phyloP scores from a whole-genome alignment of 2,329 filamentous ascomycete genomes.

The Corynespora cassiicola region DNA sequence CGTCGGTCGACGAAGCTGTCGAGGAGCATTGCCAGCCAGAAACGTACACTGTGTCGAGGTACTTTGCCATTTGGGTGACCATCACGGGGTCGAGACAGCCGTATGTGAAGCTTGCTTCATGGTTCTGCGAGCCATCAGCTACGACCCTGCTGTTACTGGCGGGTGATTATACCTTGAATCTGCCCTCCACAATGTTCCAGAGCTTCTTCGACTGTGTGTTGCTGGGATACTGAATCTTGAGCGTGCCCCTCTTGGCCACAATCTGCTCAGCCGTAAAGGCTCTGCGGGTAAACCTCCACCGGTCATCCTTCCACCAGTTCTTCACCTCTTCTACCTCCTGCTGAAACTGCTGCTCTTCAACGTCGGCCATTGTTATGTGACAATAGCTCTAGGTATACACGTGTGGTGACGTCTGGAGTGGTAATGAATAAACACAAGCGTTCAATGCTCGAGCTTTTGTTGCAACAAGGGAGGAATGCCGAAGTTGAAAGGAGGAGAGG shows the following conservation, averaged over 20 bases:
- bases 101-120: conserved; percentile 91
- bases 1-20: conserved; percentile 91
- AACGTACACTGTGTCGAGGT: conserved; percentile 97
- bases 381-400: not conserved
- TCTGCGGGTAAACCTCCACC: conserved; percentile 92
- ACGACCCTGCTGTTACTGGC: not conserved
- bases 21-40: conserved; percentile 99
- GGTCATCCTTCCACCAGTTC: conserved; percentile 90
- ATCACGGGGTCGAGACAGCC: conserved; percentile 97
- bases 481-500: not conserved
- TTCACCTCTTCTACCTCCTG: conserved; percentile 88
- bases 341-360: conserved; percentile 76
- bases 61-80: conserved; percentile 99
- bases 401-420: not conserved
- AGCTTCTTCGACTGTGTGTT: conserved; percentile 92
- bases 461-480: conserved; percentile 1
- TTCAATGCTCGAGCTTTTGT: not conserved
- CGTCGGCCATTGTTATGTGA: conserved; percentile 52
- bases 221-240: conserved; percentile 91
- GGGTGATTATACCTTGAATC: conserved; percentile 72
- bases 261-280: conserved; percentile 97
- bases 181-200: conserved; percentile 85
- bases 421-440: conserved; percentile 2
- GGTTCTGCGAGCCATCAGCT: conserved; percentile 62
- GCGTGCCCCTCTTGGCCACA: conserved; percentile 88